phyloP scores from a whole-genome alignment of 2,329 filamentous ascomycete species.

The Triangularia verruculosa region DNA sequence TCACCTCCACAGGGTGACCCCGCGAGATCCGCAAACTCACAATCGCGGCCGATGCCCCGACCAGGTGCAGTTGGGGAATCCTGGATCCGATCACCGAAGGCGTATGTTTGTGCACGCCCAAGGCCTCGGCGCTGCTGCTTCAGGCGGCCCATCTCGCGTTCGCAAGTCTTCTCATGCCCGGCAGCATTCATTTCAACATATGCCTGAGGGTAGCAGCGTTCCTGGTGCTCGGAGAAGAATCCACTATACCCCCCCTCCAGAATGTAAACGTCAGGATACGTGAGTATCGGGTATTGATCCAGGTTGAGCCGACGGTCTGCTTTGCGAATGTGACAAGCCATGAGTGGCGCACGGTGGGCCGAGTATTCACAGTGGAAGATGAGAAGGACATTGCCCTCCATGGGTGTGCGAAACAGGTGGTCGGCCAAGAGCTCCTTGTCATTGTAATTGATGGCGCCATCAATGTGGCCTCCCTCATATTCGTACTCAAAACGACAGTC shows the following conservation, averaged over 20 bases:
- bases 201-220: slow-evolving; percentile 86
- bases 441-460: slow-evolving; percentile 92
- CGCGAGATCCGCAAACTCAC: slow-evolving; percentile 29
- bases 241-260: slow-evolving; percentile 93
- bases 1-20: slow-evolving; percentile 45
- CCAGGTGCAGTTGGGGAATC: slow-evolving; percentile 59
- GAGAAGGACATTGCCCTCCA: slow-evolving; percentile 71
- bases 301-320: slow-evolving; percentile 83
- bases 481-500: slow-evolving; percentile 99
- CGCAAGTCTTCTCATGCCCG: slow-evolving; percentile 87
- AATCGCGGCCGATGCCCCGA: slow-evolving; percentile 31
- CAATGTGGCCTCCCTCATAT: slow-evolving; percentile 93
- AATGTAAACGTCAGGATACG: slow-evolving; percentile 97
- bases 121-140: slow-evolving; percentile 82
- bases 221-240: slow-evolving; percentile 78
- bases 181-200: slow-evolving; percentile 96
- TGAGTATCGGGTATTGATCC: slow-evolving; percentile 80
- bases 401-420: slow-evolving; percentile 70
- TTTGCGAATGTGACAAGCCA: slow-evolving; percentile 90
- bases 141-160: slow-evolving; percentile 89
- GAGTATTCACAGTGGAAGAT: slow-evolving; percentile 99
- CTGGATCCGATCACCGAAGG: slow-evolving; percentile 72
- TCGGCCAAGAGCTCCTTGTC: slow-evolving; percentile 84
- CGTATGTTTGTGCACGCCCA: slow-evolving; percentile 86
- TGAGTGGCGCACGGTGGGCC: slow-evolving; percentile 89